A percentile compares a stretch with the other conserved stretches of the same genome.
Conservation (phyloP, 2,329 filamentous ascomycete genomes). For the Aspergillus sp. region DNA sequence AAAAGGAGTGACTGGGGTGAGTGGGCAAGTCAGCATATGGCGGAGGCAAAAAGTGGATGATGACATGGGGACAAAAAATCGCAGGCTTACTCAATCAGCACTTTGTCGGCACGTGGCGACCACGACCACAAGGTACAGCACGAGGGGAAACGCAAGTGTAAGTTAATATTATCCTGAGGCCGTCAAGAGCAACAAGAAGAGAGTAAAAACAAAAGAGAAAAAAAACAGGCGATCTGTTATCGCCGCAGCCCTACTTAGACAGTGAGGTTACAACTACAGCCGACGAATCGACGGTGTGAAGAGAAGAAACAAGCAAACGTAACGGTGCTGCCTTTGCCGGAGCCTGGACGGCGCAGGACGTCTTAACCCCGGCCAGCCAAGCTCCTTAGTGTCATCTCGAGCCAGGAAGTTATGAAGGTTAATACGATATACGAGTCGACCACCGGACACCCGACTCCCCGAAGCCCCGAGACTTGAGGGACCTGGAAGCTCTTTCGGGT, state of each 20-base stretch:
- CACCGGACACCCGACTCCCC: not conserved
- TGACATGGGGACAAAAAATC: conserved; percentile 15
- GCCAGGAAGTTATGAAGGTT: not conserved
- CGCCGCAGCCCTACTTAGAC: not conserved
- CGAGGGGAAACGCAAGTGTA: not conserved
- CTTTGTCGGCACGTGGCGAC: conserved; percentile 5
- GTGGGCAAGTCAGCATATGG: conserved; percentile 12
- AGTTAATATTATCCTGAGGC: not conserved
- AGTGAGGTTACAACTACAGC: not conserved
- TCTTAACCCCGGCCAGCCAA: conserved; percentile 6
- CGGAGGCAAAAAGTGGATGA: conserved; percentile 15
- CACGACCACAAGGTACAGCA: not conserved
- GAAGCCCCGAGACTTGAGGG: not conserved
- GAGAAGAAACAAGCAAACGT: conserved; percentile 13
- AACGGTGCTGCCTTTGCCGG: conserved; percentile 16
- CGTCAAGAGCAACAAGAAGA: not conserved
- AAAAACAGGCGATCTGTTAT: not conserved
- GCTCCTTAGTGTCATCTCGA: not conserved
- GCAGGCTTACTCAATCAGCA: conserved; percentile 10
- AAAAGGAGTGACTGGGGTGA: conserved; percentile 20
- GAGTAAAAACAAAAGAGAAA: not conserved
- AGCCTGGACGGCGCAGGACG: not conserved
- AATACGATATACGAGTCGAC: conserved; percentile 6
- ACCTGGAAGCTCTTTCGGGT: not conserved
- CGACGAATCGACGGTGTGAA: not conserved